Evolutionary conservation across 1,139 yeast genomes (phyloP).

Genomic region (Diutina ranongensis): DNA sequence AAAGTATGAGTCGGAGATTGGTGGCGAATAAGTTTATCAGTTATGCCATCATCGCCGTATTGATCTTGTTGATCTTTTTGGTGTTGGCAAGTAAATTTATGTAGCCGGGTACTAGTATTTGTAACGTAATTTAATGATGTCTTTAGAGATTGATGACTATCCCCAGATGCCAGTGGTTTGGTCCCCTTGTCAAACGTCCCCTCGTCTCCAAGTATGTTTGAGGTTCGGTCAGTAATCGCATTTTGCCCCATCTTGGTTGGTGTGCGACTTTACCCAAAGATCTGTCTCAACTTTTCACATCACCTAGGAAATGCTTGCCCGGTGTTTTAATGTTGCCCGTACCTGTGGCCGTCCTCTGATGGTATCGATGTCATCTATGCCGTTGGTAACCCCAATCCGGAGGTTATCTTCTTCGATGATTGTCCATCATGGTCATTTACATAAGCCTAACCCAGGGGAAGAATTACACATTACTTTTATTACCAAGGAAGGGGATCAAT

Average conservation of each 20-base stretch:
- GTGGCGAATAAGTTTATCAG: slow-evolving; percentile 93
- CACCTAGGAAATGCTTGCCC: background rate
- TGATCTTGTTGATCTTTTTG: slow-evolving; percentile 70
- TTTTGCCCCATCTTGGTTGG: too few relatives aligned
- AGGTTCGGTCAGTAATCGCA: too few relatives aligned
- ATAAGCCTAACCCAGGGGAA: slow-evolving; percentile 88
- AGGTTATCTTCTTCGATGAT: background rate
- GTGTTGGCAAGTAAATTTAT: slow-evolving; percentile 83
- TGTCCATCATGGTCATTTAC: slow-evolving; percentile 67
- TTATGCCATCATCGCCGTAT: slow-evolving; percentile 87
- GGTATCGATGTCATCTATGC: background rate
- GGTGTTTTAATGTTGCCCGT: background rate
- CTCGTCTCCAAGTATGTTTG: too few relatives aligned
- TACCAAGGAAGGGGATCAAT: slow-evolving; percentile 81
- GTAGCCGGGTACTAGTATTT: too few relatives aligned
- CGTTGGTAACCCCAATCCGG: background rate
- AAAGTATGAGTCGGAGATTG: slow-evolving; percentile 86
- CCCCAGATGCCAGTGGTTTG: too few relatives aligned
- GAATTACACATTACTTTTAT: slow-evolving; percentile 85
- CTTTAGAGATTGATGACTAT: too few relatives aligned
- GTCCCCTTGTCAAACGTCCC: too few relatives aligned
- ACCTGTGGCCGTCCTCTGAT: background rate
- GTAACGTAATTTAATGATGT: too few relatives aligned
- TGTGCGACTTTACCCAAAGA: too few relatives aligned
- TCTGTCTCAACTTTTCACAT: too few relatives aligned